Conservation (phyloP, 768 basidiomycete genomes). For the Glaciozyma antarctica region DNA sequence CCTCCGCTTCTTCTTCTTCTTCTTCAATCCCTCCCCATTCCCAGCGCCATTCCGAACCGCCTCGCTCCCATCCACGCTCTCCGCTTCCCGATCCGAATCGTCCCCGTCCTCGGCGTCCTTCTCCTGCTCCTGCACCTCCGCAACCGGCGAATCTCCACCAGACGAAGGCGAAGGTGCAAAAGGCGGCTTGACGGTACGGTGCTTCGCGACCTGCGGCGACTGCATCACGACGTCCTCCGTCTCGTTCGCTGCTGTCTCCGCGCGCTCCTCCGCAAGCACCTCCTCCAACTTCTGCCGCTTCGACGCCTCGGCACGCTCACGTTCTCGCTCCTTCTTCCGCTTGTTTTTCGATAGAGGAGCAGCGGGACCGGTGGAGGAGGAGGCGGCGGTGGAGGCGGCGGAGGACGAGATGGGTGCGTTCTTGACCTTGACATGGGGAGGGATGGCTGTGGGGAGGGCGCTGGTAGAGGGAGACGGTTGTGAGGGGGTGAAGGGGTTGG, state of each 20-base stretch:
- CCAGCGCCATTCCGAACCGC: no score
- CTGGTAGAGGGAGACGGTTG: not conserved
- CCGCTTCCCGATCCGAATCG: no score
- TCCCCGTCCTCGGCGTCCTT: no score
- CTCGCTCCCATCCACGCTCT: constrained; percentile 50
- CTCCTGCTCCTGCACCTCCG: no score
- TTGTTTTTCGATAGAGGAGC: constrained; percentile 20
- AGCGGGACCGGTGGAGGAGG: not conserved
- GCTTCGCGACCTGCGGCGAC: not conserved
- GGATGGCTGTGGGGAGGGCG: not conserved
- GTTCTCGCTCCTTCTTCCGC: constrained; percentile 22
- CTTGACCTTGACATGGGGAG: no score
- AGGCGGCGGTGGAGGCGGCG: not conserved
- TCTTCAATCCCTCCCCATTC: not conserved
- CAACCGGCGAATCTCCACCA: no score
- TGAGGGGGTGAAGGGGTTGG: not conserved
- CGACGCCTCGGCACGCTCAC: not conserved
- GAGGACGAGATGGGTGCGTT: constrained; percentile 5
- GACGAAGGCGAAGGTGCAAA: no score
- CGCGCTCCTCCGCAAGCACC: constrained; percentile 6
- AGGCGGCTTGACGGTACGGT: no score
- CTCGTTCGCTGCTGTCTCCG: not conserved
- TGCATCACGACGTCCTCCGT: constrained; percentile 3
- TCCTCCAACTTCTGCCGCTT: constrained; percentile 9
- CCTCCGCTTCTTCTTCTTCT: not conserved